phyloP scores from a whole-genome alignment of 2,329 filamentous ascomycete species.

The Aspergillus sp. region DNA sequence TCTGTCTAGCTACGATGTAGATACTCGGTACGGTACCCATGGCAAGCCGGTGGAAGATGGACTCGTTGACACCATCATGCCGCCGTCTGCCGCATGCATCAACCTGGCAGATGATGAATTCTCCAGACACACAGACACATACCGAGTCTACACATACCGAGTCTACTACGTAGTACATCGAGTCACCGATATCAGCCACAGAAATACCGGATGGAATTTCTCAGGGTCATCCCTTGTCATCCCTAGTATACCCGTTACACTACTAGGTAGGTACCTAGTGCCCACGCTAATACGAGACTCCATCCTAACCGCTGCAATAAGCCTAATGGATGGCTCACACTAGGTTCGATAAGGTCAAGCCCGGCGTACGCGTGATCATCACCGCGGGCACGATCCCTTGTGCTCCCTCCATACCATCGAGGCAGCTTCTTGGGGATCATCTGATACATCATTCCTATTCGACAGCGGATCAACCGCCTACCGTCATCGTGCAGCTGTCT shows the following conservation, averaged over 20 bases:
- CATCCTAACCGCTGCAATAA: neutral
- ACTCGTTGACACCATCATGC: too few species aligned
- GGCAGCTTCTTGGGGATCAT: too few species aligned
- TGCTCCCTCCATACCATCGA: too few species aligned
- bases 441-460: neutral
- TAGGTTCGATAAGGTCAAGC: neutral
- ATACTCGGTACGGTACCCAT: neutral
- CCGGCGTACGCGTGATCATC: neutral
- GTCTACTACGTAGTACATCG: too few species aligned
- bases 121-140: too few species aligned
- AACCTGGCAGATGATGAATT: too few species aligned
- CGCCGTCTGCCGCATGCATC: too few species aligned
- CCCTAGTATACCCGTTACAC: too few species aligned
- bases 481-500: neutral
- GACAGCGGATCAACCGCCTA: neutral
- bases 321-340: neutral
- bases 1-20: neutral
- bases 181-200: too few species aligned
- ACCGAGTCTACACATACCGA: too few species aligned
- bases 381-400: neutral
- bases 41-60: neutral
- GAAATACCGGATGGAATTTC: too few species aligned
- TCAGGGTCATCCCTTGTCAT: too few species aligned
- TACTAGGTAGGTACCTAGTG: neutral
- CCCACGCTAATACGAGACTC: neutral